Conservation (phyloP, 2,329 filamentous ascomycete genomes). For the Neurospora sp. region DNA sequence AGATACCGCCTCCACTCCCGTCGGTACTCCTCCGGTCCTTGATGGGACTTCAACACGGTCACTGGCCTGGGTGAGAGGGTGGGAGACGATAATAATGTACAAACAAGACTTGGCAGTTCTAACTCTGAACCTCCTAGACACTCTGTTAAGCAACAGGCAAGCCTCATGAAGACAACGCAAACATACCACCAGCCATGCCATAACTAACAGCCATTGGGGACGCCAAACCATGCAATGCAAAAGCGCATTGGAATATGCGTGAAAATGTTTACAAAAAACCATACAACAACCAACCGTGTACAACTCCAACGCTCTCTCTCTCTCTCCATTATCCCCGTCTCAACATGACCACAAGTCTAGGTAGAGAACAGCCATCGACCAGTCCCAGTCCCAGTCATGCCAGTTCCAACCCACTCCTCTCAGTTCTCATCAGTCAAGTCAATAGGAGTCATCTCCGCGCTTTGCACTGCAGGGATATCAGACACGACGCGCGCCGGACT, state of each 20-base stretch:
- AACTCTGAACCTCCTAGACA: background rate
- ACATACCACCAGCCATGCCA: background rate
- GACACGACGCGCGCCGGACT: background rate
- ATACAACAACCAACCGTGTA: background rate
- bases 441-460: background rate
- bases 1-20: background rate
- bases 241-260: background rate
- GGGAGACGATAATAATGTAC: background rate
- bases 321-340: background rate
- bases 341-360: too few species aligned
- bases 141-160: background rate
- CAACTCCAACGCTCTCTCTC: background rate
- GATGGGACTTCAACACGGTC: background rate
- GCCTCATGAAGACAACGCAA: background rate
- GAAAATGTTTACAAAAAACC: background rate
- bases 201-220: slow-evolving; percentile 1
- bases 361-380: background rate
- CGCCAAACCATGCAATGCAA: background rate
- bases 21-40: background rate
- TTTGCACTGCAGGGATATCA: background rate
- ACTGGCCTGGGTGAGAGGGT: too few species aligned
- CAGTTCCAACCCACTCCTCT: background rate
- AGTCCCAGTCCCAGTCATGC: background rate
- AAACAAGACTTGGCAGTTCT: background rate
- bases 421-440: background rate